These are phyloP conservation scores for Debaryomyces fabryi DNA, from an alignment of 1,139 yeast genomes.

Conservation along the genomic window DNA sequence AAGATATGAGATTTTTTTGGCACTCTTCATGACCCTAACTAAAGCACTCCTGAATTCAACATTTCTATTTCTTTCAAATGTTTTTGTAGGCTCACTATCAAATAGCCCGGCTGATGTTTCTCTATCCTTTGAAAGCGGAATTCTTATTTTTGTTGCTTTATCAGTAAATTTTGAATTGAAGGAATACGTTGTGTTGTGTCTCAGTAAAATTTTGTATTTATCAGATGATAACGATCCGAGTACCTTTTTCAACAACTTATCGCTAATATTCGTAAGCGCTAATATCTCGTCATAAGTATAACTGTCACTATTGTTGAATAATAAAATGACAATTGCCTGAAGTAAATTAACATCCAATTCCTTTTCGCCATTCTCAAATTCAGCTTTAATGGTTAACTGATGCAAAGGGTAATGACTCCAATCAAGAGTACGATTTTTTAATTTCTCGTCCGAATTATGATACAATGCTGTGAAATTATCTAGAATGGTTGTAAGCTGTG, in stretches of 20 bases:
- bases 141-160: slow-evolving; percentile 29
- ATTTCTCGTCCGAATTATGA: slow-evolving; percentile 20
- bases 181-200: slow-evolving; percentile 16
- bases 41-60: slow-evolving; percentile 34
- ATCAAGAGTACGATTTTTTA: slow-evolving; percentile 29
- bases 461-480: slow-evolving; percentile 20
- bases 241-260: slow-evolving; percentile 27
- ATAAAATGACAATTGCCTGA: slow-evolving; percentile 39
- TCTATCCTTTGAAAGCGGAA: slow-evolving; percentile 37
- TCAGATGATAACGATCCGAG: slow-evolving; percentile 34
- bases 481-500: slow-evolving; percentile 16
- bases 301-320: slow-evolving; percentile 29
- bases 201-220: slow-evolving; percentile 29
- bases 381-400: slow-evolving; percentile 32
- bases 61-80: slow-evolving; percentile 25
- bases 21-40: slow-evolving; percentile 38
- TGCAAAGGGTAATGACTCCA: slow-evolving; percentile 39
- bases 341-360: slow-evolving; percentile 40
- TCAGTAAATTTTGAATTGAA: slow-evolving; percentile 34
- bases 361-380: slow-evolving; percentile 34
- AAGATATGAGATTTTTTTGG: slow-evolving; percentile 21
- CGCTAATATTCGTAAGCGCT: slow-evolving; percentile 28
- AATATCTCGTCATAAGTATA: slow-evolving; percentile 24
- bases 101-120: slow-evolving; percentile 14
- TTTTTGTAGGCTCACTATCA: slow-evolving; percentile 12